Evolutionary conservation across 768 basidiomycete genomes (phyloP).

Genomic region (Crepidotus variabilis): DNA sequence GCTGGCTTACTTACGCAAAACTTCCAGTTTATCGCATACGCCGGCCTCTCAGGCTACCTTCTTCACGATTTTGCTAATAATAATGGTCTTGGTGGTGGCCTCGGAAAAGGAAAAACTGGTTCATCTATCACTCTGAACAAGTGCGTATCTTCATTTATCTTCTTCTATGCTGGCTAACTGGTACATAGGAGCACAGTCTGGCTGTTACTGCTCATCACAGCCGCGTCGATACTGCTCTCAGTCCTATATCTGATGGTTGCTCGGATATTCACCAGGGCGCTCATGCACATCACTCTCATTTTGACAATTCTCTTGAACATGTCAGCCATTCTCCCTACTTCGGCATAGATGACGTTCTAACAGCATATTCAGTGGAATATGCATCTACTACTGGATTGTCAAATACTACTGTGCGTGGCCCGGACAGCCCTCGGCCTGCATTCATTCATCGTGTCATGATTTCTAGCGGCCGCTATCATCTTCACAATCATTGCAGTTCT

Average conservation of each 20-base stretch:
- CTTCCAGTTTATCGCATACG: constrained; percentile 61
- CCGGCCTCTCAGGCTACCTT: constrained; percentile 61
- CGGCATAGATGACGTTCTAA: not conserved
- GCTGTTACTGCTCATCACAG: constrained; percentile 72
- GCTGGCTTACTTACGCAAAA: not conserved
- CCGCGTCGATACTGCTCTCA: constrained; percentile 63
- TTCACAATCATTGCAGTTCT: constrained; percentile 78
- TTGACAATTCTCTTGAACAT: constrained; percentile 61
- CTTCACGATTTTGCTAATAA: constrained; percentile 57
- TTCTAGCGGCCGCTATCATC: constrained; percentile 73
- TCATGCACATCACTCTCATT: constrained; percentile 76
- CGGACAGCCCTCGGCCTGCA: not conserved
- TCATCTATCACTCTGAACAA: constrained; percentile 58
- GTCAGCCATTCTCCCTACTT: constrained; percentile 30
- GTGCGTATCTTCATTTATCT: constrained; percentile 34
- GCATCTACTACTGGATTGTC: constrained; percentile 71
- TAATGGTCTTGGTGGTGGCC: constrained; percentile 70
- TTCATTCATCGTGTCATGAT: not conserved
- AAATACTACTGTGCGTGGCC: constrained; percentile 58
- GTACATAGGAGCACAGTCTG: constrained; percentile 64
- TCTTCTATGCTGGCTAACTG: not conserved
- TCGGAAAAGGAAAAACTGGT: constrained; percentile 58
- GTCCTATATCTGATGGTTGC: constrained; percentile 64
- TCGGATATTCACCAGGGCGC: constrained; percentile 65
- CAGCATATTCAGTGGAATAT: constrained; percentile 49